Base-by-base conservation (phyloP, 441 rosid genomes). In the Mallotus japonicus region DNA sequence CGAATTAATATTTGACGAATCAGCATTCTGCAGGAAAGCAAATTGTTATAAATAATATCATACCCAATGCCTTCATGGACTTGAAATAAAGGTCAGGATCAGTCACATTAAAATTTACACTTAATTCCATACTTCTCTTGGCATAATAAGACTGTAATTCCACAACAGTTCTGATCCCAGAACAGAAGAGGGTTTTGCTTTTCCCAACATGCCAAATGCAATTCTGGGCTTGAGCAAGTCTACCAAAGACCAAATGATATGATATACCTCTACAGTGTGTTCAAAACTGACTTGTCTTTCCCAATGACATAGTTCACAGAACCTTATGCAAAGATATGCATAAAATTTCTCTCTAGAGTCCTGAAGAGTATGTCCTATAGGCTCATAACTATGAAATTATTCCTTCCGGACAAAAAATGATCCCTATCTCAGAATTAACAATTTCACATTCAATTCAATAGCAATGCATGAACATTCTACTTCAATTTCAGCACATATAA, bases 201-300 rank as follows among this genome's bases (percentile, higher is more conserved):
- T 19, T 47, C n/a, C 22, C 47, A 8, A 8, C 57, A 73, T 37
- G 6, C 19, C 19, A n/a, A 46, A 44, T 64, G 50, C 10, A 46
- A 67, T 60, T 53, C 71, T 42, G 69, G 19, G 24, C 55, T 28
- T 34, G n/a, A 19, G 58, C 67, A 67, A 67, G 55, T 73, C 62
- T 65, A 32, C n/a, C 28, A 69, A 67, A 20, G 37, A 49, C 28
- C 51, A 17, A 53, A 28, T 0, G 1, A 42, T 37, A 53, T 19
- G 37, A 46, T 42, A 40, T 56, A 5, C 50, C 12, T 56, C 16
- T 40, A 34, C 16, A 68, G 13, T n/a, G 40, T 51, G 22, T 1
- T 20, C 10, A 44, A 55, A 69, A 15, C 47, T 37, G 40, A 37
- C 40, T 37, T 37, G 40, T 37, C 12, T 62, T 16, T n/a, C 47